Evolutionary conservation across 1,139 yeast genomes (phyloP).

Genomic region (Sugiyamaella pinicola): DNA sequence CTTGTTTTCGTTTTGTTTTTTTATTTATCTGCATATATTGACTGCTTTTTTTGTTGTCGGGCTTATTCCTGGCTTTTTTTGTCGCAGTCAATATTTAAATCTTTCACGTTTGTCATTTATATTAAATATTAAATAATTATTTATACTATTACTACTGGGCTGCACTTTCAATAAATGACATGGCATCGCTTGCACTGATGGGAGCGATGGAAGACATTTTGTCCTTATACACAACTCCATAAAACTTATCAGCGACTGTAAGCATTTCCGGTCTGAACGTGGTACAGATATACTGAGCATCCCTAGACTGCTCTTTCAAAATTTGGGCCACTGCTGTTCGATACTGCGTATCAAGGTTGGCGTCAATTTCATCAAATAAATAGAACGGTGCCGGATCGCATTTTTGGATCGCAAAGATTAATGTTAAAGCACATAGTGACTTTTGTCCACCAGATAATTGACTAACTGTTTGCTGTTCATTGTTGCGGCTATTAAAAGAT

Average conservation of each 20-base stretch:
- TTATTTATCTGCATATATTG: conserved; percentile 9
- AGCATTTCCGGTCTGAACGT: conserved; percentile 95
- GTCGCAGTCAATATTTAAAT: conserved; percentile 13
- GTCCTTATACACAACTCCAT: conserved; percentile 82
- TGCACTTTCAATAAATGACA: conserved; percentile 56
- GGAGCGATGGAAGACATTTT: conserved; percentile 80
- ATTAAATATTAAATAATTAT: neutral
- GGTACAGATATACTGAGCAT: conserved; percentile 91
- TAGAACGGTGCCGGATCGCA: conserved; percentile 98
- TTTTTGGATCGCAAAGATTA: conserved; percentile 88
- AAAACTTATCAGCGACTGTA: conserved; percentile 81
- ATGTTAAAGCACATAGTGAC: conserved; percentile 89
- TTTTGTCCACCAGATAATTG: conserved; percentile 97
- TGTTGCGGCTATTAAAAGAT: conserved; percentile 82
- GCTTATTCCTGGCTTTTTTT: conserved; percentile 14
- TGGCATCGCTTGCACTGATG: conserved; percentile 71
- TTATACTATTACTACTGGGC: conserved; percentile 6
- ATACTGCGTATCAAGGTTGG: conserved; percentile 90
- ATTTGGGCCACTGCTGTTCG: conserved; percentile 83
- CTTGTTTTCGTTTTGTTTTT: conserved; percentile 9
- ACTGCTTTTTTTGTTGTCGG: conserved; percentile 19
- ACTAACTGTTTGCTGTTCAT: conserved; percentile 86
- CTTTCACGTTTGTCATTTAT: conserved; percentile 4
- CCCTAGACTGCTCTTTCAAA: conserved; percentile 62
- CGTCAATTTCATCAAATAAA: conserved; percentile 93